A percentile compares a stretch with the other conserved stretches of the same genome.
phyloP scores from a whole-genome alignment of 2,329 filamentous ascomycete species.

The Aspergillus chevalieri region DNA sequence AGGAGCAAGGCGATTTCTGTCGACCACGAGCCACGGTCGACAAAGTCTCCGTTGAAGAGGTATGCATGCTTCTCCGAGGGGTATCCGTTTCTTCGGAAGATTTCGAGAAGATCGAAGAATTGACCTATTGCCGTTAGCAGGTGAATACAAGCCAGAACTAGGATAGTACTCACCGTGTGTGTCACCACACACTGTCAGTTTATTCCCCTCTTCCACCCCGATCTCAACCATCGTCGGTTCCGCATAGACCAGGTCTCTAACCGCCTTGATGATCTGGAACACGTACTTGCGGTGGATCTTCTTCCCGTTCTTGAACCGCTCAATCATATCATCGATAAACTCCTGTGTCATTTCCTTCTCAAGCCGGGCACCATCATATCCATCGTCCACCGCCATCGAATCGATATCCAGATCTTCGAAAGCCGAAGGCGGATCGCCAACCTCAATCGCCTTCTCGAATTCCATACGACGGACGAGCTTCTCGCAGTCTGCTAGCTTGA shows the following conservation, averaged over 20 bases:
- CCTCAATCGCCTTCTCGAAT: constrained; percentile 91
- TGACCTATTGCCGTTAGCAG: constrained; percentile 56
- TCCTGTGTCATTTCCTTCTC: constrained; percentile 85
- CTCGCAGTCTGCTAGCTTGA: constrained; percentile 88
- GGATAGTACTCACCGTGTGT: constrained; percentile 65
- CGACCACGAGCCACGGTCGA: constrained; percentile 96
- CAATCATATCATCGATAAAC: constrained; percentile 95
- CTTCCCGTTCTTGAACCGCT: constrained; percentile 93
- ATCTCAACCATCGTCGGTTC: constrained; percentile 97
- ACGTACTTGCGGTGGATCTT: constrained; percentile 94
- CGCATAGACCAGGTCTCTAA: constrained; percentile 81
- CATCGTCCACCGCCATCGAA: constrained; percentile 71
- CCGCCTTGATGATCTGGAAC: constrained; percentile 88
- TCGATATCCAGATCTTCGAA: constrained; percentile 86
- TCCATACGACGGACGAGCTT: constrained; percentile 88
- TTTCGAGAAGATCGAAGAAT: constrained; percentile 94
- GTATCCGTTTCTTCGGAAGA: constrained; percentile 84
- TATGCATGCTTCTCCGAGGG: constrained; percentile 85
- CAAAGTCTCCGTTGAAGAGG: constrained; percentile 97
- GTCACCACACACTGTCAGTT: constrained; percentile 92
- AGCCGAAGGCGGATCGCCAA: constrained; percentile 85
- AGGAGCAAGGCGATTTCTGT: constrained; percentile 91
- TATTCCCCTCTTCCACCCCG: constrained; percentile 67
- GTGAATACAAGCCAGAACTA: background rate
- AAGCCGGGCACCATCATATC: constrained; percentile 78